Evolutionary conservation across 164 flowering plant species (phyloP).

Genomic region (Magnolia officinalis): DNA sequence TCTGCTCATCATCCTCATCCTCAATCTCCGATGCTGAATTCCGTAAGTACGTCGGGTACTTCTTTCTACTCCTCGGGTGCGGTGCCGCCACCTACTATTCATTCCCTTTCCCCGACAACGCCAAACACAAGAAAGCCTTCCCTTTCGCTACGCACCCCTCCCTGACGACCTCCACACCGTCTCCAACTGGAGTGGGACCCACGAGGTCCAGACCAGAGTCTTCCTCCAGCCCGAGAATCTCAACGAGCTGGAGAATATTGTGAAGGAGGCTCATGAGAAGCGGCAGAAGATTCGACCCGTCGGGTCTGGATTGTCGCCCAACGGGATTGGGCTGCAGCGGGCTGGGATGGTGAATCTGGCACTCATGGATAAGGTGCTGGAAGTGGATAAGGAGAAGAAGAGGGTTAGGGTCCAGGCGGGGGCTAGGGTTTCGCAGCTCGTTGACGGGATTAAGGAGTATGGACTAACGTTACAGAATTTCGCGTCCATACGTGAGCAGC

Average conservation of each 20-base stretch:
- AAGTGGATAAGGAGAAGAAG: conserved; percentile 80
- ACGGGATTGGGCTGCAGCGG: conserved; percentile 84
- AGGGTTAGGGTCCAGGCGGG: conserved; percentile 86
- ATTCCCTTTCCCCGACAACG: conserved; percentile 79
- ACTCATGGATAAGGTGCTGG: conserved; percentile 80
- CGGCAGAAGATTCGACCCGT: conserved; percentile 73
- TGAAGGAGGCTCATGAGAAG: conserved; percentile 52
- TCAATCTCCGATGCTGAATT: conserved; percentile 50
- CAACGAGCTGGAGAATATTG: conserved; percentile 54
- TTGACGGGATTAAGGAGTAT: conserved; percentile 76
- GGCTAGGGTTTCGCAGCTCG: conserved; percentile 81
- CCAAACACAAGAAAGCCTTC: conserved; percentile 91
- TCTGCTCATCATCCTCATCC: conserved; percentile 35
- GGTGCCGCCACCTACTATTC: conserved; percentile 93
- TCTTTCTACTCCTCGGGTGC: conserved; percentile 65
- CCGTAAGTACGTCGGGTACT: conserved; percentile 86
- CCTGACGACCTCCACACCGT: conserved; percentile 96
- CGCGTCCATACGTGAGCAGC: conserved; percentile 97
- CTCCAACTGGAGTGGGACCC: conserved; percentile 98
- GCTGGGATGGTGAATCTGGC: conserved; percentile 95
- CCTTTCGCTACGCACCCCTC: conserved; percentile 83
- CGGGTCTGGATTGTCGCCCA: conserved; percentile 92
- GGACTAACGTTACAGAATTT: conserved; percentile 93
- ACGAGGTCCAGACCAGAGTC: conserved; percentile 78
- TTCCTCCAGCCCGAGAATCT: conserved; percentile 79